phyloP scores from a whole-genome alignment of 768 basidiomycete genomes.

The Lentinula sp. region DNA sequence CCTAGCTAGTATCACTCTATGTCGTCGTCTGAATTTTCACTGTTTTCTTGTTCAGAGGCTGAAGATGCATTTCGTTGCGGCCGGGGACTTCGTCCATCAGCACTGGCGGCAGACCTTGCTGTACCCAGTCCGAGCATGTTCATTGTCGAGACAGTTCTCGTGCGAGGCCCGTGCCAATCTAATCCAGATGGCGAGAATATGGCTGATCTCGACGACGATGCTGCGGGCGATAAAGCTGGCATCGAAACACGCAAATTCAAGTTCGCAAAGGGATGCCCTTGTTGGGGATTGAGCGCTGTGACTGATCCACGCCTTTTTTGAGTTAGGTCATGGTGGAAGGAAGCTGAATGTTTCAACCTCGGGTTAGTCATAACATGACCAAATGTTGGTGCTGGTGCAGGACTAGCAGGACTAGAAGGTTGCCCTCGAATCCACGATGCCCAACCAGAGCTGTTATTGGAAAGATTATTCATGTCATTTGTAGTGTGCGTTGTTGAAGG shows the following conservation, averaged over 20 bases:
- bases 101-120: background rate
- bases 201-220: slow-evolving; percentile 4
- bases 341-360: slow-evolving; percentile 41
- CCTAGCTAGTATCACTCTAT: background rate
- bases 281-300: slow-evolving; percentile 10
- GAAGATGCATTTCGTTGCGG: background rate
- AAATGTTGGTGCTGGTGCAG: slow-evolving; percentile 50
- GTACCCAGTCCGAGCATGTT: slow-evolving; percentile 58
- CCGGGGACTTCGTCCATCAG: background rate
- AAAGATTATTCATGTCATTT: slow-evolving; percentile 8
- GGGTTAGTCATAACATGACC: slow-evolving; percentile 68
- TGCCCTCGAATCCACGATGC: slow-evolving; percentile 46
- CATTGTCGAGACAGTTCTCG: slow-evolving; percentile 54
- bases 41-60: background rate
- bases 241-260: slow-evolving; percentile 55
- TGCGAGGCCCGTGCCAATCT: slow-evolving; percentile 21
- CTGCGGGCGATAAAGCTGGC: slow-evolving; percentile 25
- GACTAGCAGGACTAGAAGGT: slow-evolving; percentile 31
- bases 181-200: slow-evolving; percentile 1
- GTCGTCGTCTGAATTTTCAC: background rate
- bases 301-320: slow-evolving; percentile 16
- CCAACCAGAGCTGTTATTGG: slow-evolving; percentile 36
- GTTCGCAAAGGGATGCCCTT: slow-evolving; percentile 33
- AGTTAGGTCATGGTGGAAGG: slow-evolving; percentile 14
- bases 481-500: slow-evolving; percentile 4